These are phyloP conservation scores for Pleurotus sapidus DNA, from an alignment of 768 basidiomycete species.

Conservation along the genomic window DNA sequence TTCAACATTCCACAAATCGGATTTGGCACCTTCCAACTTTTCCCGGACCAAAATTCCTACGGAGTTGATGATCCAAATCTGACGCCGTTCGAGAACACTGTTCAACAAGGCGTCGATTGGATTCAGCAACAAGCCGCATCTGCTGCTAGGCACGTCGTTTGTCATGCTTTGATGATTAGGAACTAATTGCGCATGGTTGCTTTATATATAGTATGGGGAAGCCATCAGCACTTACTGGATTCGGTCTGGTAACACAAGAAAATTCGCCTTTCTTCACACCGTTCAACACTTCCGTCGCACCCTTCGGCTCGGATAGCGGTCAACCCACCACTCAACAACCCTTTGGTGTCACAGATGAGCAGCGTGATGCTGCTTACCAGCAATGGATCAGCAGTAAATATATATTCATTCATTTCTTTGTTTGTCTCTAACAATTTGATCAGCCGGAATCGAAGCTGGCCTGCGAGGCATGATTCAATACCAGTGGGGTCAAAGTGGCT, in stretches of 20 bases:
- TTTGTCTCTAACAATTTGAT: not conserved
- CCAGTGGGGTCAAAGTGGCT: slow-evolving; percentile 56
- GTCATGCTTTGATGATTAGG: slow-evolving; percentile 22
- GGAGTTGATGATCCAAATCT: slow-evolving; percentile 44
- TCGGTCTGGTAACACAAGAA: slow-evolving; percentile 60
- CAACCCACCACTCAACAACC: slow-evolving; percentile 20
- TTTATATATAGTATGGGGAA: not conserved
- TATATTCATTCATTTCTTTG: not conserved
- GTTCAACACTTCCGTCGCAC: slow-evolving; percentile 43
- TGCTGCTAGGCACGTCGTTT: slow-evolving; percentile 20
- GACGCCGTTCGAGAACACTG: slow-evolving; percentile 47
- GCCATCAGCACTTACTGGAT: slow-evolving; percentile 44
- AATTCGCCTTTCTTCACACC: slow-evolving; percentile 57
- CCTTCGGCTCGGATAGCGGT: slow-evolving; percentile 16
- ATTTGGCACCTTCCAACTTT: slow-evolving; percentile 59
- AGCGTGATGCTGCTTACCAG: slow-evolving; percentile 50
- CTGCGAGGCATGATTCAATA: slow-evolving; percentile 46
- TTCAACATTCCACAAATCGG: slow-evolving; percentile 52
- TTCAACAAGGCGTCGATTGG: slow-evolving; percentile 54
- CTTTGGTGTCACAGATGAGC: slow-evolving; percentile 49
- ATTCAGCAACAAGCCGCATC: slow-evolving; percentile 46
- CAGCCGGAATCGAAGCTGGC: slow-evolving; percentile 39
- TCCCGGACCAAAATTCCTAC: slow-evolving; percentile 67
- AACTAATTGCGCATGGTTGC: not conserved
- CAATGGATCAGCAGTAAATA: slow-evolving; percentile 49